phyloP scores from a whole-genome alignment of 352 stramenopile species.

The Pythium dissimile region DNA sequence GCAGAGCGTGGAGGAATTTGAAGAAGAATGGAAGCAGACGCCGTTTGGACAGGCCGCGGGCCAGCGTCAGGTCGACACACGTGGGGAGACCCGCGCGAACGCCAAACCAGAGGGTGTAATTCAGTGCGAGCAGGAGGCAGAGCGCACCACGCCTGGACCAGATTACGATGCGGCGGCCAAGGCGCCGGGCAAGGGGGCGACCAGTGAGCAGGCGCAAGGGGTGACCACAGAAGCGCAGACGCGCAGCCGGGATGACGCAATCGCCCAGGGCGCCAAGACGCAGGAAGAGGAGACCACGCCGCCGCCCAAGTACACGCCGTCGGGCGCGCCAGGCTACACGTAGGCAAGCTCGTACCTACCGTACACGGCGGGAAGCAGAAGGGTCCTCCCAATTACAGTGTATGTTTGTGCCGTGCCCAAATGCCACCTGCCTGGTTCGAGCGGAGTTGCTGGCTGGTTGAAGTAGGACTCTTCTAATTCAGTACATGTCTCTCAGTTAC shows the following conservation, averaged over 20 bases:
- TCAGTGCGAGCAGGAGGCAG: constrained; percentile 17
- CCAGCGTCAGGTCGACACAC: constrained; percentile 3
- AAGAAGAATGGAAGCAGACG: constrained; percentile 44
- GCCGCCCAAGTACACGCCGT: constrained; percentile 27
- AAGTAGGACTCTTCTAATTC: neutral
- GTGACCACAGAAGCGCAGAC: constrained; percentile 32
- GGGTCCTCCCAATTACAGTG: too few relatives aligned
- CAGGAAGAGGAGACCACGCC: constrained; percentile 73
- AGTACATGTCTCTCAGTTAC: neutral
- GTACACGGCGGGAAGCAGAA: neutral
- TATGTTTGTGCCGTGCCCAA: neutral
- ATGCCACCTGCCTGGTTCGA: too few relatives aligned
- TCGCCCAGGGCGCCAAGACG: constrained; percentile 48
- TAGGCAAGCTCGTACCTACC: neutral
- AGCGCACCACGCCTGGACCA: constrained; percentile 9
- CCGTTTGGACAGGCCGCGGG: constrained; percentile 38
- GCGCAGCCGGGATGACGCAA: constrained; percentile 43
- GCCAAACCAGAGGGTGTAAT: constrained; percentile 20
- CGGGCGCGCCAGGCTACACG: constrained; percentile 7
- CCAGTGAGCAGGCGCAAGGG: constrained; percentile 20
- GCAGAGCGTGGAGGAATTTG: constrained; percentile 45
- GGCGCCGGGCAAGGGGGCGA: constrained; percentile 36
- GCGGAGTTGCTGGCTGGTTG: too few relatives aligned
- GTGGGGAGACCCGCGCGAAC: too few relatives aligned
- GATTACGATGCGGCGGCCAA: constrained; percentile 28